These are phyloP conservation scores for Starmerella davenportii DNA, from an alignment of 805 yeast species.

Conservation along the genomic window DNA sequence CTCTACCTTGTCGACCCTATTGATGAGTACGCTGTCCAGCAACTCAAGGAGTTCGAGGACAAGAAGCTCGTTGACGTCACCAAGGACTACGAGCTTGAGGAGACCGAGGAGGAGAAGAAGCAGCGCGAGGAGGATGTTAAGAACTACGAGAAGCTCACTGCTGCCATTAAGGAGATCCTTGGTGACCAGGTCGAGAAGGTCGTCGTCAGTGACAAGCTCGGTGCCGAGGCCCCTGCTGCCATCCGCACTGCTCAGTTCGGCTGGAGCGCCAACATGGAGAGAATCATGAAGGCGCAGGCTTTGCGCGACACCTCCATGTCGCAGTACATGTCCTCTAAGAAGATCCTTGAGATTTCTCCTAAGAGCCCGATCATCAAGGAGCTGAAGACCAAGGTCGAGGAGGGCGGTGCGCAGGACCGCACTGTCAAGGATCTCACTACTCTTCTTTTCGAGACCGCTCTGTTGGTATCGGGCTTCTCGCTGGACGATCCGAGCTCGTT, in stretches of 20 bases:
- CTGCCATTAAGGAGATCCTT: constrained; percentile 87
- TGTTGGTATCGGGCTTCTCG: constrained; percentile 96
- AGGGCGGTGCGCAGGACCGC: constrained; percentile 95
- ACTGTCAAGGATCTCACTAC: constrained; percentile 96
- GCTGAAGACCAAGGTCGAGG: constrained; percentile 79
- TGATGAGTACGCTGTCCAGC: constrained; percentile 98
- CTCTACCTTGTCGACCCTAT: constrained; percentile 96
- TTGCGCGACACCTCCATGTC: constrained; percentile 97
- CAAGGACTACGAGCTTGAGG: constrained; percentile 91
- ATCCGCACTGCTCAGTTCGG: constrained; percentile 99
- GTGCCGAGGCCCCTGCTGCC: constrained; percentile 93
- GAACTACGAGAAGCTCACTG: constrained; percentile 84
- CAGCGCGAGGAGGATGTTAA: constrained; percentile 83
- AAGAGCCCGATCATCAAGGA: constrained; percentile 87
- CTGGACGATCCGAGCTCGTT: constrained; percentile 96
- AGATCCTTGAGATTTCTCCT: constrained; percentile 97
- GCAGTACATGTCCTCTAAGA: constrained; percentile 98
- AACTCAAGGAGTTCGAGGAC: constrained; percentile 98
- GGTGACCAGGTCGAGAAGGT: constrained; percentile 99
- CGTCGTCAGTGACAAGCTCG: constrained; percentile 90
- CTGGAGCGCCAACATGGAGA: constrained; percentile 99
- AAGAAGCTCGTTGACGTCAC: constrained; percentile 97
- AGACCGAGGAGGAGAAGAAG: constrained; percentile 94
- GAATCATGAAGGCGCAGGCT: constrained; percentile 99
- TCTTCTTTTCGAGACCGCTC: constrained; percentile 90